These are phyloP conservation scores for Phytopythium cucurbitacearum DNA, from an alignment of 352 stramenopile genomes.

Conservation along the genomic window DNA sequence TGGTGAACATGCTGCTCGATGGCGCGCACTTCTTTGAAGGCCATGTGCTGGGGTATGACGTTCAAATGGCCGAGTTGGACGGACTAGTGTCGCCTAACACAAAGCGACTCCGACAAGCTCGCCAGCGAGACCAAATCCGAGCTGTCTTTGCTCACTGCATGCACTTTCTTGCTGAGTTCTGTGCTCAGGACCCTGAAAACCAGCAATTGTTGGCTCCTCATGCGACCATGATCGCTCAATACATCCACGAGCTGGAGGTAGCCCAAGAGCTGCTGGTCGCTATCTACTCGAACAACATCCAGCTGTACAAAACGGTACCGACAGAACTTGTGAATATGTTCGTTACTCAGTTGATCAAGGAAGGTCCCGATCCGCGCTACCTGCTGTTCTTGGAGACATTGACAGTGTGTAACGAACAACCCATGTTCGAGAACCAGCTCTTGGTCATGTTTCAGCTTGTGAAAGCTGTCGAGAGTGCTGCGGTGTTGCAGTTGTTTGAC, in stretches of 20 bases:
- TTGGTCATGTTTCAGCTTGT: slow-evolving; percentile 64
- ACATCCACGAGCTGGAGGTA: slow-evolving; percentile 47
- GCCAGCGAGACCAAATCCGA: slow-evolving; percentile 49
- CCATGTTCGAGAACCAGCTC: slow-evolving; percentile 59
- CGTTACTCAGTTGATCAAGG: slow-evolving; percentile 32
- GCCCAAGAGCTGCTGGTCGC: slow-evolving; percentile 51
- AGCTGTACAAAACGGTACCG: slow-evolving; percentile 49
- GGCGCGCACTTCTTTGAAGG: slow-evolving; percentile 69
- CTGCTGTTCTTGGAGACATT: slow-evolving; percentile 60
- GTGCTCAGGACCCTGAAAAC: slow-evolving; percentile 37
- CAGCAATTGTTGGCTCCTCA: slow-evolving; percentile 43
- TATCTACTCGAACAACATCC: slow-evolving; percentile 45
- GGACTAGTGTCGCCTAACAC: background rate
- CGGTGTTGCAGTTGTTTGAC: slow-evolving; percentile 54
- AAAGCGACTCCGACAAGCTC: slow-evolving; percentile 19
- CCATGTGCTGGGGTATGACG: slow-evolving; percentile 19
- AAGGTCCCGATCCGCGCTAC: slow-evolving; percentile 42
- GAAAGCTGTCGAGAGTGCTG: slow-evolving; percentile 50
- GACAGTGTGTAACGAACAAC: slow-evolving; percentile 51
- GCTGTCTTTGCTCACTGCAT: slow-evolving; percentile 52
- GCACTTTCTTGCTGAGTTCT: slow-evolving; percentile 56
- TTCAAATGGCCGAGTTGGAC: background rate
- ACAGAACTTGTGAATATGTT: slow-evolving; percentile 58
- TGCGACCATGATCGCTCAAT: slow-evolving; percentile 43
- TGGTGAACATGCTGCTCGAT: slow-evolving; percentile 63